These are phyloP conservation scores for Calvatia gigantea DNA, from an alignment of 768 basidiomycete species.

Conservation along the genomic window DNA sequence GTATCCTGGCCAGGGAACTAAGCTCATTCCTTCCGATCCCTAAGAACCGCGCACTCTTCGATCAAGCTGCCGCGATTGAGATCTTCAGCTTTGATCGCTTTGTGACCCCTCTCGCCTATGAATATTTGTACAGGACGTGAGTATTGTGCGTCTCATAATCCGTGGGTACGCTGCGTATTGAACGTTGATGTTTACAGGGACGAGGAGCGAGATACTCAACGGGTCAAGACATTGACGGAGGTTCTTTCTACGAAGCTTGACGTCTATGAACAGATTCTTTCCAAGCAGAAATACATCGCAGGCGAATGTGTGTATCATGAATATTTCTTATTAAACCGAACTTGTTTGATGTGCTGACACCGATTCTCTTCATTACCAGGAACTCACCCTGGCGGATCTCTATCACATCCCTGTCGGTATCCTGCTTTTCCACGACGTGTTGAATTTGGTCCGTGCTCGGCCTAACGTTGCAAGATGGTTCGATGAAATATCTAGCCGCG, in stretches of 20 bases:
- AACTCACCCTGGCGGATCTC: constrained; percentile 41
- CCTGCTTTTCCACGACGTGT: constrained; percentile 16
- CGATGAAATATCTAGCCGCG: constrained; percentile 41
- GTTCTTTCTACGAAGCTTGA: constrained; percentile 33
- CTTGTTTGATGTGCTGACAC: neutral
- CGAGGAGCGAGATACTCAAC: constrained; percentile 20
- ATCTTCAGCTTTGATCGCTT: constrained; percentile 38
- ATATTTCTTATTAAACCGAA: neutral
- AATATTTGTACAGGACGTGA: constrained; percentile 47
- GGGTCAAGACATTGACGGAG: constrained; percentile 16
- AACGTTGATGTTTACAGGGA: constrained; percentile 12
- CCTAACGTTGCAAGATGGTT: constrained; percentile 53
- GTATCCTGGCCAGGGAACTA: constrained; percentile 40
- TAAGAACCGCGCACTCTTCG: constrained; percentile 32
- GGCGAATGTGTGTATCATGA: constrained; percentile 32
- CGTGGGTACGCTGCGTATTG: neutral
- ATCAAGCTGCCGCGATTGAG: constrained; percentile 44
- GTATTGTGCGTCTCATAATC: constrained; percentile 11
- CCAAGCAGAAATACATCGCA: constrained; percentile 44
- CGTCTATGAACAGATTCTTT: constrained; percentile 44
- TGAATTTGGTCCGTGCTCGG: constrained; percentile 24
- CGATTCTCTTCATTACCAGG: constrained; percentile 20
- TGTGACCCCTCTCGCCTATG: constrained; percentile 28
- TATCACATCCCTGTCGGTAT: constrained; percentile 38
- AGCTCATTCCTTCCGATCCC: constrained; percentile 40